phyloP scores from a whole-genome alignment of 257 asterid species.

The Nicotiana tabacum region DNA sequence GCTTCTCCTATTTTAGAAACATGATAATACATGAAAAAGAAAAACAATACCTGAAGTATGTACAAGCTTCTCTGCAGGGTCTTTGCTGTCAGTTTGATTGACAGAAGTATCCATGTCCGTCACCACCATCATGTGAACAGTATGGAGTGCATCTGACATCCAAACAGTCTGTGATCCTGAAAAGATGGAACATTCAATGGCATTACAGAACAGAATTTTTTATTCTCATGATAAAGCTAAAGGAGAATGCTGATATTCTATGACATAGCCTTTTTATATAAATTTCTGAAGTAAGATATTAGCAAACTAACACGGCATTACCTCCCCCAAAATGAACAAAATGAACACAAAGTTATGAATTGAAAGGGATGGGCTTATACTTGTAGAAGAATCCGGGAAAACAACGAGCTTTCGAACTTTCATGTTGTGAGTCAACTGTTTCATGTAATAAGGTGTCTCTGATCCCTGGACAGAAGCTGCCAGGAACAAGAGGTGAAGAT shows the following conservation, averaged over 20 bases:
- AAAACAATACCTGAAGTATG: slow-evolving; percentile 46
- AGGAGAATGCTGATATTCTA: not conserved
- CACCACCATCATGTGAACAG: slow-evolving; percentile 49
- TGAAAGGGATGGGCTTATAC: slow-evolving; percentile 13
- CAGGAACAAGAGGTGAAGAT: slow-evolving; percentile 49
- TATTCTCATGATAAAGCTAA: not conserved
- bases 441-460: slow-evolving; percentile 35
- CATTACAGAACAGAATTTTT: not conserved
- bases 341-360: not conserved
- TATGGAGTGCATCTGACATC: slow-evolving; percentile 76
- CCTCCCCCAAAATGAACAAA: not conserved
- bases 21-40: not conserved
- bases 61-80: slow-evolving; percentile 26
- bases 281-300: not conserved
- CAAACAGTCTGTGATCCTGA: slow-evolving; percentile 65
- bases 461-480: slow-evolving; percentile 43
- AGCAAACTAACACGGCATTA: not conserved
- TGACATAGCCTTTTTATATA: not conserved
- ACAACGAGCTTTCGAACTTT: slow-evolving; percentile 57
- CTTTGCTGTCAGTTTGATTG: slow-evolving; percentile 35
- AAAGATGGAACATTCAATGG: slow-evolving; percentile 17
- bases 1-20: not conserved
- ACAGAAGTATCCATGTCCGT: slow-evolving; percentile 43
- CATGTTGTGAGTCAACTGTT: slow-evolving; percentile 46
- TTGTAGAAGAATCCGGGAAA: slow-evolving; percentile 48